These are phyloP conservation scores for Aspergillus sp. DNA, from an alignment of 2,329 filamentous ascomycete genomes.

Conservation along the genomic window DNA sequence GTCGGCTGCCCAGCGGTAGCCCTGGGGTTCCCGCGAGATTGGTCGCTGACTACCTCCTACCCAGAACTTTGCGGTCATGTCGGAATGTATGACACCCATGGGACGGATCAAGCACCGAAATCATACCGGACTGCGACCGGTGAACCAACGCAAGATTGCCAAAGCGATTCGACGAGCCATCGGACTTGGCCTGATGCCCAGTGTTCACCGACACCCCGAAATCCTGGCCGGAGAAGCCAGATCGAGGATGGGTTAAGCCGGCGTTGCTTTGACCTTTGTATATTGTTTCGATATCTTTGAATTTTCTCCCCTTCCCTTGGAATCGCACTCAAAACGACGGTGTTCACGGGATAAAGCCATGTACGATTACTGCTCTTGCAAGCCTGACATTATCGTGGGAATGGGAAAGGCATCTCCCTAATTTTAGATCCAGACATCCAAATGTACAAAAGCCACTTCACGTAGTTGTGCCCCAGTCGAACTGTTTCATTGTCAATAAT, in stretches of 20 bases:
- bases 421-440: too few relatives aligned
- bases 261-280: constrained; percentile 12
- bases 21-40: too few relatives aligned
- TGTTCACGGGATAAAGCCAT: neutral
- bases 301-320: neutral
- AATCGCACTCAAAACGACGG: neutral
- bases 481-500: too few relatives aligned
- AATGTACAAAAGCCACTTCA: too few relatives aligned
- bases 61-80: constrained; percentile 90
- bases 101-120: constrained; percentile 79
- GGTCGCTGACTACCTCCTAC: neutral
- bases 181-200: constrained; percentile 88
- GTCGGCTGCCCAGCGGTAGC: neutral
- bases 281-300: neutral
- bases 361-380: neutral
- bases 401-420: neutral
- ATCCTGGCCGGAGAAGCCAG: constrained; percentile 54
- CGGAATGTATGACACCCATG: constrained; percentile 80
- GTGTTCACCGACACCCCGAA: constrained; percentile 84
- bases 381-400: neutral
- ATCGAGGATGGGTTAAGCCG: constrained; percentile 26
- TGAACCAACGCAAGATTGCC: constrained; percentile 89
- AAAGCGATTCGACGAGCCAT: constrained; percentile 89
- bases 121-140: constrained; percentile 75
- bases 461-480: too few relatives aligned